Evolutionary conservation across 1,284 basidiomycete species (phyloP).

Genomic region (Phlebopus sp.): DNA sequence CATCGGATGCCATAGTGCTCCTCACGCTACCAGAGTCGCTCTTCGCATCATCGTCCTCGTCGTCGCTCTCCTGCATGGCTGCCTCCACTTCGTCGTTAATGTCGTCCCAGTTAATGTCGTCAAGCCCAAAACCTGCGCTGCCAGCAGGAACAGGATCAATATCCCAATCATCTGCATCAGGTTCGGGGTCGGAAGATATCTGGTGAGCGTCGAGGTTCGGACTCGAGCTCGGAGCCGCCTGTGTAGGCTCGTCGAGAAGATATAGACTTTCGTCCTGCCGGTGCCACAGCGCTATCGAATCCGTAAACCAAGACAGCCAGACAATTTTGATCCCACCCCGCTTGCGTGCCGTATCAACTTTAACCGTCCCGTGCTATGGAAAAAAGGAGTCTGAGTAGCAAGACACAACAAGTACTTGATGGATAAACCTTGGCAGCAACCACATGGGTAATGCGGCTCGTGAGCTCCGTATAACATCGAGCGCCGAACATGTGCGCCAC

Average conservation of each 20-base stretch:
- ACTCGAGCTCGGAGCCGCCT: constrained; percentile 39
- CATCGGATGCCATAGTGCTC: constrained; percentile 33
- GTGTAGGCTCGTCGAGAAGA: constrained; percentile 53
- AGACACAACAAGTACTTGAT: not conserved
- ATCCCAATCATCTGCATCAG: constrained; percentile 63
- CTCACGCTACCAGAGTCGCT: constrained; percentile 32
- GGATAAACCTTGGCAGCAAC: constrained; percentile 77
- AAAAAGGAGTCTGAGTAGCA: constrained; percentile 13
- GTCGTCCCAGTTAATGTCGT: constrained; percentile 70
- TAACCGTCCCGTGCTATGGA: constrained; percentile 78
- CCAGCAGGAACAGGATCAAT: constrained; percentile 39
- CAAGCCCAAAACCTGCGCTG: constrained; percentile 42
- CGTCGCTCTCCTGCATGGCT: constrained; percentile 76
- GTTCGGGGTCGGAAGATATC: constrained; percentile 65
- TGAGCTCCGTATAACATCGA: constrained; percentile 68
- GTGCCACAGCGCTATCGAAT: constrained; percentile 80
- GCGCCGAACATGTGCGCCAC: constrained; percentile 90
- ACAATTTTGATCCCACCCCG: constrained; percentile 78
- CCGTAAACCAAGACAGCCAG: constrained; percentile 85
- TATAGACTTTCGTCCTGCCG: constrained; percentile 73
- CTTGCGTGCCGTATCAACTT: constrained; percentile 78
- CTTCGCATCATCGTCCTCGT: constrained; percentile 35
- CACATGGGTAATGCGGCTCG: constrained; percentile 79
- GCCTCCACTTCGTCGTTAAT: constrained; percentile 87
- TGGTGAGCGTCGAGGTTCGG: constrained; percentile 50